Percentiles rank a stretch among this genome's conserved stretches.
These are phyloP conservation scores for Fusarium scirpi DNA, from an alignment of 2,329 filamentous ascomycete genomes.

Conservation along the genomic window DNA sequence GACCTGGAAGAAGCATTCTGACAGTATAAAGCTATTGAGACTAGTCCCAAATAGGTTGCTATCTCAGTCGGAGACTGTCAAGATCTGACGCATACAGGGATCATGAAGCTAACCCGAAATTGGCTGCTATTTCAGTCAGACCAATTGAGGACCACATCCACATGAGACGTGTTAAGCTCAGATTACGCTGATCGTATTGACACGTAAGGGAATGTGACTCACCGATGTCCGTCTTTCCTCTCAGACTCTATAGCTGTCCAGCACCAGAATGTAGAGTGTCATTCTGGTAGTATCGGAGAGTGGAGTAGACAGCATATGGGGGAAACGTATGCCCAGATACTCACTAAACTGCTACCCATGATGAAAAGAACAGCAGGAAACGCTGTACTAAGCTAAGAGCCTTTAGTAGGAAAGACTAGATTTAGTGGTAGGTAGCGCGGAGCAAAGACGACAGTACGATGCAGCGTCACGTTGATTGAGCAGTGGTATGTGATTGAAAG, in stretches of 20 bases:
- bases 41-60: slow-evolving; percentile 1
- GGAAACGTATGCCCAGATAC: not conserved
- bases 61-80: not conserved
- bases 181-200: not conserved
- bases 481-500: not conserved
- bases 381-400: too few relatives aligned
- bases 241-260: not conserved
- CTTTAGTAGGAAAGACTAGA: not conserved
- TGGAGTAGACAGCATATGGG: too few relatives aligned
- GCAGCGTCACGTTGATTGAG: not conserved
- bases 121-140: slow-evolving; percentile 19
- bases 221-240: not conserved
- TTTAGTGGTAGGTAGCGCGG: not conserved
- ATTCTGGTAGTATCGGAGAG: too few relatives aligned
- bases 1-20: not conserved
- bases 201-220: not conserved
- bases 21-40: too few relatives aligned
- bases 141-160: not conserved
- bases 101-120: not conserved
- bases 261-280: not conserved
- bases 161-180: not conserved
- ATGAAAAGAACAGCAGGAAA: not conserved
- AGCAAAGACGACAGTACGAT: fast-evolving
- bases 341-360: not conserved
- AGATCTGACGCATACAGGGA: not conserved